Conservation (phyloP, 1,284 basidiomycete species). For the Cryptococcus depauperatus region DNA sequence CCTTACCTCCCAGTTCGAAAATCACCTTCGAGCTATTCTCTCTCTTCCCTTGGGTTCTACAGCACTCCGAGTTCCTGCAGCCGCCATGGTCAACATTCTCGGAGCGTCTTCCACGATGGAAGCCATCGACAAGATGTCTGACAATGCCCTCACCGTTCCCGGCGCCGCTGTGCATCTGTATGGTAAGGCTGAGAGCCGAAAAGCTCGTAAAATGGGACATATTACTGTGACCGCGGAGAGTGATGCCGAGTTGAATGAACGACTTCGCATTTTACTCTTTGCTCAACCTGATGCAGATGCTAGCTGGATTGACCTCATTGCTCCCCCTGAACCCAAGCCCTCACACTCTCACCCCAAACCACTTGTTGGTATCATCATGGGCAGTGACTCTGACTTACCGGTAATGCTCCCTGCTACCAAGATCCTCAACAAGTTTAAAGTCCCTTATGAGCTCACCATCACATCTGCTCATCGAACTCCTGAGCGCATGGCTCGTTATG, state of each 20-base stretch:
- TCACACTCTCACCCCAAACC: slow-evolving; percentile 58
- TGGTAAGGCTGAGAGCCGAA: slow-evolving; percentile 81
- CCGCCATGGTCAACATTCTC: slow-evolving; percentile 93
- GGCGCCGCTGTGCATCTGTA: slow-evolving; percentile 85
- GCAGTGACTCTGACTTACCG: slow-evolving; percentile 94
- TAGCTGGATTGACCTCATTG: slow-evolving; percentile 51
- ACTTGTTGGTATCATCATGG: slow-evolving; percentile 94
- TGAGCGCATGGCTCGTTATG: slow-evolving; percentile 74
- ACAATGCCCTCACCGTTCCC: slow-evolving; percentile 56
- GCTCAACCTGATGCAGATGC: slow-evolving; percentile 54
- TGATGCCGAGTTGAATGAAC: slow-evolving; percentile 64
- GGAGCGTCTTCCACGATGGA: slow-evolving; percentile 62
- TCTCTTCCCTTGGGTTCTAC: slow-evolving; percentile 84
- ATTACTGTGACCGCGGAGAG: slow-evolving; percentile 80
- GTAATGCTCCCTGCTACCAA: slow-evolving; percentile 84
- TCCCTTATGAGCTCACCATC: slow-evolving; percentile 92
- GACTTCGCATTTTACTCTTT: slow-evolving; percentile 63
- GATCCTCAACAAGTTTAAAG: slow-evolving; percentile 68
- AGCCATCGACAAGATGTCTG: slow-evolving; percentile 50
- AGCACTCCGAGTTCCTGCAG: slow-evolving; percentile 72
- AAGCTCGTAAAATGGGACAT: slow-evolving; percentile 96
- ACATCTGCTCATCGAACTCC: slow-evolving; percentile 89
- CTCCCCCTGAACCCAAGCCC: slow-evolving; percentile 46
- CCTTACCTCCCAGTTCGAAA: slow-evolving; percentile 93
- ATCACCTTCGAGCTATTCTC: slow-evolving; percentile 94